Percentiles rank a stretch among this genome's conserved stretches.
These are phyloP conservation scores for Pouteria campechiana DNA, from an alignment of 179 eudicot genomes.

Conservation along the genomic window DNA sequence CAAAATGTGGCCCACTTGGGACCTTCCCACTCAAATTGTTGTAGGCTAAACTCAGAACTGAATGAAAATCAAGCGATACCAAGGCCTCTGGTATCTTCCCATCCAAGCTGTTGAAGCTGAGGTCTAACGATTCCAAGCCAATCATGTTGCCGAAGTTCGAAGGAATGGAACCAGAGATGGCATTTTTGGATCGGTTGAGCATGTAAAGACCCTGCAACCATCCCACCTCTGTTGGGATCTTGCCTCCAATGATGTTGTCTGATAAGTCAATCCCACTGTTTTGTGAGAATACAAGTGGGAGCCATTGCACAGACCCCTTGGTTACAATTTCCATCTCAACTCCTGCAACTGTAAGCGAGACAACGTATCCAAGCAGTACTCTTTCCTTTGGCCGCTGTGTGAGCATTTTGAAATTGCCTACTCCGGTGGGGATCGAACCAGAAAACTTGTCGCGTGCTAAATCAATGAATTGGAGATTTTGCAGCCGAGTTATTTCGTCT, in stretches of 20 bases:
- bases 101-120: neutral
- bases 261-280: neutral
- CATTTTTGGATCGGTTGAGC: neutral
- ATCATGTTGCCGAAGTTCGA: neutral
- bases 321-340: neutral
- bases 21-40: too few relatives aligned
- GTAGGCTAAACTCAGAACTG: neutral
- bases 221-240: neutral
- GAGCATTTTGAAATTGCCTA: neutral
- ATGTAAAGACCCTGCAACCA: neutral
- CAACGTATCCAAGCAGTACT: neutral
- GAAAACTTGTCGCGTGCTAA: too few relatives aligned
- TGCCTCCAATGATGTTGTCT: neutral
- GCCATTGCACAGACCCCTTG: neutral
- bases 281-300: neutral
- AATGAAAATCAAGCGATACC: neutral
- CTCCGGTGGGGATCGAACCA: neutral
- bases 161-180: neutral
- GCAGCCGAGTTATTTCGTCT: neutral
- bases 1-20: neutral
- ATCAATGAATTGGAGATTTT: neutral
- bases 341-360: neutral
- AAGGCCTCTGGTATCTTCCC: neutral
- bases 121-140: neutral
- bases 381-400: neutral